A percentile compares a stretch with the other conserved stretches of the same genome.
phyloP scores from a whole-genome alignment of 192 early-diverging fungal genomes.

The Lunasporangiospora selenospora region DNA sequence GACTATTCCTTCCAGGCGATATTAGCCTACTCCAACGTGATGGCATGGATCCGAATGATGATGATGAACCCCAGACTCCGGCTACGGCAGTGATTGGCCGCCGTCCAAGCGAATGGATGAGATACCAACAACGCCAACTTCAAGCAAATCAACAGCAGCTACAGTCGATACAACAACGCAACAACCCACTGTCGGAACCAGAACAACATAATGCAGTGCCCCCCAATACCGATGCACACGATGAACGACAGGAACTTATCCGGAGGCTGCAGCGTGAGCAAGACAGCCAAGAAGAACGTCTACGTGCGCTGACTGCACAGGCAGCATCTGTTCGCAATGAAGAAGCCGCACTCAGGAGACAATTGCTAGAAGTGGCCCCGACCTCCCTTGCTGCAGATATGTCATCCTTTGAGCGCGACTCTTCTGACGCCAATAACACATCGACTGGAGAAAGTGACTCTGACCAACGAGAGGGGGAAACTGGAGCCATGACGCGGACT shows the following conservation, averaged over 20 bases:
- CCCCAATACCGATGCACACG: constrained; percentile 5
- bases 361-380: neutral
- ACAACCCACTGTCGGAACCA: neutral
- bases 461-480: neutral
- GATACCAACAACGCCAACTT: constrained; percentile 36
- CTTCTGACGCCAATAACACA: neutral
- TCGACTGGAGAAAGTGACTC: neutral
- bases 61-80: constrained; percentile 29
- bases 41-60: constrained; percentile 5
- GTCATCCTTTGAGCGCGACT: neutral
- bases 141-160: constrained; percentile 28
- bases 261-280: constrained; percentile 28
- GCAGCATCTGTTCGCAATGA: constrained; percentile 21
- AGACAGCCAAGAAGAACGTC: constrained; percentile 32
- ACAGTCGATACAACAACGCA: constrained; percentile 8
- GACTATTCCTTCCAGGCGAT: neutral
- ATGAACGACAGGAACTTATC: constrained; percentile 34
- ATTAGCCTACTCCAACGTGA: no score
- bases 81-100: constrained; percentile 38
- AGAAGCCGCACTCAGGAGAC: constrained; percentile 8
- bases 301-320: constrained; percentile 26
- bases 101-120: constrained; percentile 46
- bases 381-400: neutral
- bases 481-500: no score
- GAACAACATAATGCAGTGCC: neutral